Percentiles rank a stretch among this genome's conserved stretches.
Conservation (phyloP, 768 basidiomycete species). For the Hirschioporus abietinus region DNA sequence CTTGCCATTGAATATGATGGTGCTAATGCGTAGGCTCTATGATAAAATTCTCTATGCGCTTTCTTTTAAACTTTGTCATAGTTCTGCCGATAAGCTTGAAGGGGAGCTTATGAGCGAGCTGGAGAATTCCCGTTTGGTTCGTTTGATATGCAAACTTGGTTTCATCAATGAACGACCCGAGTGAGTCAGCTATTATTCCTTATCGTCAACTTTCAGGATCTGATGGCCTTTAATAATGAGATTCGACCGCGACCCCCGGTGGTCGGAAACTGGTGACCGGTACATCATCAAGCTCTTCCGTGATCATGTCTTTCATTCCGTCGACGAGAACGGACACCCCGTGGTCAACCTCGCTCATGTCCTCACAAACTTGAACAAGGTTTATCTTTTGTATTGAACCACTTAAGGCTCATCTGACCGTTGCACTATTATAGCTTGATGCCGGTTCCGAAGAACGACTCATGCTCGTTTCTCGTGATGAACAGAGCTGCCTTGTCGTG, state of each 20-base stretch:
- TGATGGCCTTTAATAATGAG: conserved; percentile 34
- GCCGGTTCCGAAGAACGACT: conserved; percentile 89
- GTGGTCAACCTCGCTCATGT: conserved; percentile 90
- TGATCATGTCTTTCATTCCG: conserved; percentile 97
- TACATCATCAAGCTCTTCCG: conserved; percentile 98
- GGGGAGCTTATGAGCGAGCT: conserved; percentile 81
- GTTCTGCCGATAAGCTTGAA: conserved; percentile 79
- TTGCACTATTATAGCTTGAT: conserved; percentile 57
- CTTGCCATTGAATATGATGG: conserved; percentile 81
- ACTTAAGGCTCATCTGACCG: not conserved
- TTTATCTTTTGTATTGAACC: conserved; percentile 23
- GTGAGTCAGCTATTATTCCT: conserved; percentile 41
- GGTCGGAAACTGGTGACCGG: conserved; percentile 98
- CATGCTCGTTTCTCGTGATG: conserved; percentile 92
- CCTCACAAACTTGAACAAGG: conserved; percentile 90
- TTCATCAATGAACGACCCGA: conserved; percentile 99
- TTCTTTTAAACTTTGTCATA: conserved; percentile 22
- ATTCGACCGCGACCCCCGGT: conserved; percentile 91
- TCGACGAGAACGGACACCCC: conserved; percentile 86
- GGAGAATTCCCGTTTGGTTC: conserved; percentile 89
- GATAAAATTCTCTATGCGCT: not conserved
- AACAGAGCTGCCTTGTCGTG: conserved; percentile 92
- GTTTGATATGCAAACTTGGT: conserved; percentile 88
- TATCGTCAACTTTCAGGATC: not conserved
- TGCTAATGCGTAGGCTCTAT: conserved; percentile 56